Evolutionary conservation across 2,329 filamentous ascomycete species (phyloP).

Genomic region (Apiospora arundinis): DNA sequence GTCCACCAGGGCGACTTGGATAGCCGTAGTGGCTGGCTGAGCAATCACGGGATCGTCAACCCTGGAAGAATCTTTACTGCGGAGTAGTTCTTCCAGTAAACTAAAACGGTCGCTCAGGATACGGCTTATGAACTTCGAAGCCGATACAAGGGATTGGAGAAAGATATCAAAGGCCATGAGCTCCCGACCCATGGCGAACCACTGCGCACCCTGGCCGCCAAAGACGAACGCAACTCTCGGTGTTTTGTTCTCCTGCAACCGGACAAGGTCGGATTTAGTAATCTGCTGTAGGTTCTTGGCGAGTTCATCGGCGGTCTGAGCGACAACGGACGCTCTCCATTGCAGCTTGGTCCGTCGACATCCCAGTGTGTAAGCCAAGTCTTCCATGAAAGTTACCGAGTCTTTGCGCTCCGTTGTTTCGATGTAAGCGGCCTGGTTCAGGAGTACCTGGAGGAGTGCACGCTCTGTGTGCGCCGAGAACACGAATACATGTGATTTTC

Average conservation of each 20-base stretch:
- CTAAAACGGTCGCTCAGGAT: constrained; percentile 33
- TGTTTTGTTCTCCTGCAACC: constrained; percentile 26
- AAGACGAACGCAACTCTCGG: constrained; percentile 39
- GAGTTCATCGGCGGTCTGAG: constrained; percentile 44
- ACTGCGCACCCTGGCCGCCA: constrained; percentile 45
- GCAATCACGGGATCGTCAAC: constrained; percentile 43
- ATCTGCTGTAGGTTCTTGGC: constrained; percentile 27
- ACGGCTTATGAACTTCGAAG: constrained; percentile 37
- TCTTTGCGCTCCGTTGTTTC: constrained; percentile 24
- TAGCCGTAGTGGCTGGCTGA: constrained; percentile 39
- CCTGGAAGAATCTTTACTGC: constrained; percentile 31
- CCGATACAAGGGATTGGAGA: constrained; percentile 35
- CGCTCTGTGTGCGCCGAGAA: constrained; percentile 52
- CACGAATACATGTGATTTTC: constrained; percentile 46
- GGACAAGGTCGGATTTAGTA: constrained; percentile 23
- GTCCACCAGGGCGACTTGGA: constrained; percentile 41
- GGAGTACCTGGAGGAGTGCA: constrained; percentile 45
- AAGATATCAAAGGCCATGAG: constrained; percentile 40
- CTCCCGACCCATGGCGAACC: constrained; percentile 46
- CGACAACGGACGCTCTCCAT: constrained; percentile 49
- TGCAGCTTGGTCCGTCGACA: constrained; percentile 52
- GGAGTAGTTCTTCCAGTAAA: constrained; percentile 43
- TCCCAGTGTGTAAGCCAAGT: constrained; percentile 54
- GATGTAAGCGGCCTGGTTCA: constrained; percentile 44
- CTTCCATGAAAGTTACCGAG: constrained; percentile 36